Base-by-base conservation (phyloP, 2,329 filamentous ascomycete genomes). In the Clarireedia monteithiana region DNA sequence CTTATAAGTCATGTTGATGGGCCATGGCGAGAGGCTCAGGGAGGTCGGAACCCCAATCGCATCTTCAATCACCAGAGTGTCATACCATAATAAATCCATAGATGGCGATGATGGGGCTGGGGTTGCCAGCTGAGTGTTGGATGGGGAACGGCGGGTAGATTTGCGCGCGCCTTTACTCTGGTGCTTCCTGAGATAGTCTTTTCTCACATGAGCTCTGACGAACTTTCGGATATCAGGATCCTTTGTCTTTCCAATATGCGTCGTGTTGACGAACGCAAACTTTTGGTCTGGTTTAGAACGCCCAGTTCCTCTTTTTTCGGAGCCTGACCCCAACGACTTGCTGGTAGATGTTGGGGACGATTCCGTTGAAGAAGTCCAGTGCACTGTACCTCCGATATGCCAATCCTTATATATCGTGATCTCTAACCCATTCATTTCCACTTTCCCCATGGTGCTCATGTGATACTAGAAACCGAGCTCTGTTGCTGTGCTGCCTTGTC, bases 181-280 rank as follows among this genome's bases (percentile, higher is more conserved):
- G 27, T 7, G 45, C 38, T 57, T 58, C 17, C 61, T 53, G 12
- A 60, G 27, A 34, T 52, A 57, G 6, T 61, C 61, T 17, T 60
- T 61, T 49, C 60, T 60, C 27, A 62, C 58, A 58, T 64, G 62
- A 10, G 24, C 59, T 6, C 61, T 49, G 6, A 62, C 57, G 5
- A 59, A 38, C 51, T 58, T 60, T n/a, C 58, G 45, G 24, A 57
- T 53, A 38, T 57, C 49, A 1, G 47, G 26, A 48, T 63, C 56
- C 17, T 50, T 53, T 20, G 40, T 57, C 26, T 17, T 42, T 2
- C 53, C 51, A 9, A 53, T 55, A 9, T 20, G 26, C 30, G 52
- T 50, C 14, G 55, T 40, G 42, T 62, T 59, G 4, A 64, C 52
- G 20, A 62, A 63, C n/a, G 58, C 60, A 26, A 60, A 61, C 2